Conservation (phyloP, 192 early-diverging fungal genomes). For the Dispira simplex region DNA sequence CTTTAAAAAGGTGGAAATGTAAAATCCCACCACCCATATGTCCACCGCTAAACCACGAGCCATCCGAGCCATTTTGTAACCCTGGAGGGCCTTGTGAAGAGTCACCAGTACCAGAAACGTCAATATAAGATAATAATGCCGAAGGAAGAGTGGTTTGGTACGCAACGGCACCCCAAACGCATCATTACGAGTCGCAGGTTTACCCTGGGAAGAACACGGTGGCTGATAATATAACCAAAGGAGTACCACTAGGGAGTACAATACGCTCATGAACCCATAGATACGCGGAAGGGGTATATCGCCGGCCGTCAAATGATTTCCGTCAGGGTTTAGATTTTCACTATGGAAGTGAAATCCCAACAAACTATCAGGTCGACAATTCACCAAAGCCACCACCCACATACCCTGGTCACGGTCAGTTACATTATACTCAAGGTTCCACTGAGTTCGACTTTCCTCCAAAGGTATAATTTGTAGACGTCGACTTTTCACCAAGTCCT, state of each 20-base stretch:
- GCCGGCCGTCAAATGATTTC: constrained; percentile 32
- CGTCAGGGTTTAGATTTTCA: constrained; percentile 29
- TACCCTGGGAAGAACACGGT: background rate
- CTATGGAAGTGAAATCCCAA: constrained; percentile 20
- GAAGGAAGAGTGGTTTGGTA: background rate
- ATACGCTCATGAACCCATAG: constrained; percentile 20
- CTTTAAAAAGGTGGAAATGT: constrained; percentile 35
- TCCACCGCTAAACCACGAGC: constrained; percentile 27
- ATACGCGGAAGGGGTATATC: constrained; percentile 32
- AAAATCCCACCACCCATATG: constrained; percentile 36
- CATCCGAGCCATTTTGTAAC: constrained; percentile 17
- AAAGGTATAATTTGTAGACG: constrained; percentile 16
- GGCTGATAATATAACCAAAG: background rate
- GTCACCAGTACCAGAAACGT: constrained; percentile 26
- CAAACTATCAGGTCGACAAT: constrained; percentile 20
- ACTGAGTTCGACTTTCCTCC: constrained; percentile 12
- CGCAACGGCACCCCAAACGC: background rate
- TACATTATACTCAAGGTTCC: constrained; percentile 16
- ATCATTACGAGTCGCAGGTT: background rate
- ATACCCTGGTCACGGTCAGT: constrained; percentile 20
- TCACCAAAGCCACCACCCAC: constrained; percentile 30
- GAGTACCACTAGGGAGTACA: constrained; percentile 21
- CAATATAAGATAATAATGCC: constrained; percentile 13
- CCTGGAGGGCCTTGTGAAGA: constrained; percentile 25
- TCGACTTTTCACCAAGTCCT: constrained; percentile 22